Conservation (phyloP, 2,329 filamentous ascomycete species). For the Xylaria sp. region DNA sequence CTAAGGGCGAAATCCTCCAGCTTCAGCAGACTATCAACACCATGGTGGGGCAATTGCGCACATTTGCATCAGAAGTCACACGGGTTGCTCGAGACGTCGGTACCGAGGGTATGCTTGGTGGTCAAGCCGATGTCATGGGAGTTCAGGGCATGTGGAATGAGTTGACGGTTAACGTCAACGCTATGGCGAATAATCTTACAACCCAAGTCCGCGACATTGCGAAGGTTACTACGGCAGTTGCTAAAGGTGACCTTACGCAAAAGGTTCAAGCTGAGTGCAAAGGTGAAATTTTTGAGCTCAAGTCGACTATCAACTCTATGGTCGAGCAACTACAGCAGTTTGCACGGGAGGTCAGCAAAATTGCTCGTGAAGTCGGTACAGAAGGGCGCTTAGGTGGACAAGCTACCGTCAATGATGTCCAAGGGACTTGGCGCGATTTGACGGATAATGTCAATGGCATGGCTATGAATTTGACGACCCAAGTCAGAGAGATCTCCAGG, state of each 20-base stretch:
- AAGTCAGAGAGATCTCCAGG: slow-evolving; percentile 96
- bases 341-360: slow-evolving; percentile 94
- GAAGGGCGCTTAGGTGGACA: slow-evolving; percentile 94
- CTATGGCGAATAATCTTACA: slow-evolving; percentile 87
- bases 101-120: slow-evolving; percentile 83
- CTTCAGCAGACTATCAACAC: slow-evolving; percentile 89
- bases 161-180: slow-evolving; percentile 85
- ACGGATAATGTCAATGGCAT: slow-evolving; percentile 98
- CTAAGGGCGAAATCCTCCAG: slow-evolving; percentile 83
- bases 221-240: slow-evolving; percentile 76
- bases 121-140: slow-evolving; percentile 83
- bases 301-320: slow-evolving; percentile 99
- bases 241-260: slow-evolving; percentile 90
- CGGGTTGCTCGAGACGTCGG: slow-evolving; percentile 85
- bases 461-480: slow-evolving; percentile 97
- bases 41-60: slow-evolving; percentile 87
- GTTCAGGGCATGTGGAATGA: slow-evolving; percentile 92
- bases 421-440: slow-evolving; percentile 96
- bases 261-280: slow-evolving; percentile 94
- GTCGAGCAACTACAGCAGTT: slow-evolving; percentile 98
- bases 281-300: slow-evolving; percentile 93
- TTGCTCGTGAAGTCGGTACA: slow-evolving; percentile 95
- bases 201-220: slow-evolving; percentile 96
- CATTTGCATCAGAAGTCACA: slow-evolving; percentile 85
- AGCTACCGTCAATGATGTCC: slow-evolving; percentile 93